Base-by-base conservation (phyloP, 2,329 filamentous ascomycete species). In the Colletotrichum sp. region DNA sequence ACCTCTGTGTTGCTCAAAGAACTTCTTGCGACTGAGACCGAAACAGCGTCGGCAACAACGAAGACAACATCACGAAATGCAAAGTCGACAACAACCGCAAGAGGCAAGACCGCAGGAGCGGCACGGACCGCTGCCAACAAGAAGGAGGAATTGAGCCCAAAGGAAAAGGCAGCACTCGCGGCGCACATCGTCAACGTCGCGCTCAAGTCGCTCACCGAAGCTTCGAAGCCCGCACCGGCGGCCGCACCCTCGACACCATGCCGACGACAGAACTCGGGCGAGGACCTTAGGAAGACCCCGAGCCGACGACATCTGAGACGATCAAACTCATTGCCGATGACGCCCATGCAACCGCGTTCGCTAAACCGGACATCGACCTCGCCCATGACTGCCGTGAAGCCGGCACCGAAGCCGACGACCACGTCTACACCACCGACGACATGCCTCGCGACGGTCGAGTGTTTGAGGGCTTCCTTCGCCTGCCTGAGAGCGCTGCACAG, bases 141-240 rank as follows among this genome's bases (percentile, higher is more conserved):
- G 60, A 82, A 83, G 39, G 85, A 86, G 67, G 84, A 85, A 63
- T 83, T 93, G 34, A 85, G 89, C 6, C 81, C 87, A 7, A 91
- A 90, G 79, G 93, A 95, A 74, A 92, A 90, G 82, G 92, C 92
- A 67, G 87, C 91, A 60, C 85, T 96, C 44, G 94, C 94, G 15
- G 95, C 94, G 0, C 91, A 95, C 77, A 88, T 95, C 44, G 91
- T 95, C 80, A 96, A 96, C 82, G 87, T 88, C 8, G 89, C 92
- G 2, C 87, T 96, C 52, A 95, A 94, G 80, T 88, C 90, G 12
- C 88, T 96, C 5, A 89, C 89, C n/a, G 92, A 94, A 72, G 92
- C 92, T 0, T 88, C 92, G 24, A 95, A 93, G 81, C 83, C 86
- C 3, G 77, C 84, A 5, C 78, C 83, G 2, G 77, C 80, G 6